These are phyloP conservation scores for Amphibolis antarctica DNA, from an alignment of 106 monocot genomes.

Conservation along the genomic window DNA sequence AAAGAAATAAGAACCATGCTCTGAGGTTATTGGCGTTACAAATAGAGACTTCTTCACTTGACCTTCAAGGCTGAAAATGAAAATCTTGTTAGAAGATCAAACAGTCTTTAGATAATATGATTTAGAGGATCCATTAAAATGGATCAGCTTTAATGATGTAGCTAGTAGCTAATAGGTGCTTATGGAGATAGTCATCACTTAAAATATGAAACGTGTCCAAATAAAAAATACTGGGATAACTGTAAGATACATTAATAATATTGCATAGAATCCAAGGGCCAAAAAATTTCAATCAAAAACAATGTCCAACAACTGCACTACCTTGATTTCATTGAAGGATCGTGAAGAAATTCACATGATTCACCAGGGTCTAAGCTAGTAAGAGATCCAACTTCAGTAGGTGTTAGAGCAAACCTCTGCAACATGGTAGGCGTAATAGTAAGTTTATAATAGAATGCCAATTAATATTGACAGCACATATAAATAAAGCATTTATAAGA, in stretches of 20 bases:
- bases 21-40: slow-evolving; percentile 1
- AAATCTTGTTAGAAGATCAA: neutral
- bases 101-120: neutral
- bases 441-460: neutral
- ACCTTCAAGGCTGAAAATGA: slow-evolving; percentile 7
- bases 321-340: slow-evolving; percentile 92
- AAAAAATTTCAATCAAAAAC: neutral
- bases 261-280: neutral
- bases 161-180: too few species aligned
- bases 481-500: too few species aligned
- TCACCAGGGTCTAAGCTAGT: slow-evolving; percentile 64
- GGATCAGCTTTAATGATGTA: neutral
- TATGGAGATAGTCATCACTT: too few species aligned
- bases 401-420: slow-evolving; percentile 63
- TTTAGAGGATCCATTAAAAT: neutral
- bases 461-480: neutral
- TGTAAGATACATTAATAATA: neutral
- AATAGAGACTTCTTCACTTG: slow-evolving; percentile 8
- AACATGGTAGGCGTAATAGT: neutral
- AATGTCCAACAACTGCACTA: slow-evolving; percentile 5
- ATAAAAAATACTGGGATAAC: neutral
- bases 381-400: slow-evolving; percentile 71
- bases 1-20: slow-evolving; percentile 7
- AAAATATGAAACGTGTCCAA: too few species aligned
- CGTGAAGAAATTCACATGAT: slow-evolving; percentile 84